Conservation (phyloP, 257 asterid genomes). For the Solanum pennellii region DNA sequence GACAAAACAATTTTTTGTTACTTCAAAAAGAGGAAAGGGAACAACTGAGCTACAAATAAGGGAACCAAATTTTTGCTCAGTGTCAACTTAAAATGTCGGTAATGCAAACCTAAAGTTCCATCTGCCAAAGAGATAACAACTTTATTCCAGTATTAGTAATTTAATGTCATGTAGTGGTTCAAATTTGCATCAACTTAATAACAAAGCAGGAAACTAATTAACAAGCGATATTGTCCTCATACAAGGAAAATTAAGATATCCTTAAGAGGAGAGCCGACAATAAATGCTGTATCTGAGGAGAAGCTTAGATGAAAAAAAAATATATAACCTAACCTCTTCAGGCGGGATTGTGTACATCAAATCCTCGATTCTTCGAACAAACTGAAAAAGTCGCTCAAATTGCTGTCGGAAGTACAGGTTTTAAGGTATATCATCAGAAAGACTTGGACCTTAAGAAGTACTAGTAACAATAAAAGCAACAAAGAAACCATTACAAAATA, state of each 20-base stretch:
- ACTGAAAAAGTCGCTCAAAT: slow-evolving; percentile 85
- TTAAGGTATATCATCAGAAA: not conserved
- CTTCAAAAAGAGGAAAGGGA: not conserved
- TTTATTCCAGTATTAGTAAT: not conserved
- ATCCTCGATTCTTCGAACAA: slow-evolving; percentile 94
- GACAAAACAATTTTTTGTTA: not conserved
- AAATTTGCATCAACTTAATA: not conserved
- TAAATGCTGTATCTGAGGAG: not conserved
- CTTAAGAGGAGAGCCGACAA: not conserved
- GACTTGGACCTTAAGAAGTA: not conserved
- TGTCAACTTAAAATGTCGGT: not conserved
- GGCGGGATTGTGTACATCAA: slow-evolving; percentile 44
- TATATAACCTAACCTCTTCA: slow-evolving; percentile 59
- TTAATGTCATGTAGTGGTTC: not conserved
- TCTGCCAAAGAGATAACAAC: not conserved
- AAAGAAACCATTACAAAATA: not conserved
- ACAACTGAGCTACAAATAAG: not conserved
- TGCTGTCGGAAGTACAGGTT: slow-evolving; percentile 41
- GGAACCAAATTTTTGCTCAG: not conserved
- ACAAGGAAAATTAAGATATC: not conserved
- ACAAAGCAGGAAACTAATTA: not conserved
- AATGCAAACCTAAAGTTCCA: not conserved
- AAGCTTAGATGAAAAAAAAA: not conserved
- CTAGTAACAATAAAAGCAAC: not conserved
- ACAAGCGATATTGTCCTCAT: not conserved